These are phyloP conservation scores for Penicillium crustosum DNA, from an alignment of 2,329 filamentous ascomycete genomes.

Conservation along the genomic window DNA sequence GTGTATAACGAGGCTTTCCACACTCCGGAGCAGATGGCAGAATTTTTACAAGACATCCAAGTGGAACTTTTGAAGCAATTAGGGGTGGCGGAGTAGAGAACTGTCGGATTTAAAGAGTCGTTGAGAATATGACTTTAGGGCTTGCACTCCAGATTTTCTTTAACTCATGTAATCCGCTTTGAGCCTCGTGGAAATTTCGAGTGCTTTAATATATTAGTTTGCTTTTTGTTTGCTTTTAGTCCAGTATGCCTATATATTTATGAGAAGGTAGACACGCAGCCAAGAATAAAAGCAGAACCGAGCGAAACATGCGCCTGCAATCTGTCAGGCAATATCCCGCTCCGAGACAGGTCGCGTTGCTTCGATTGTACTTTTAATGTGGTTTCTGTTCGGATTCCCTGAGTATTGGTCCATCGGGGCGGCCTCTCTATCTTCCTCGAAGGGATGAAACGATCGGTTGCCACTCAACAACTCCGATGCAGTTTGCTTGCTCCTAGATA, in stretches of 20 bases:
- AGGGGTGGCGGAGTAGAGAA: not conserved
- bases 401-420: not conserved
- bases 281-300: not conserved
- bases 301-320: not conserved
- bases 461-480: not conserved
- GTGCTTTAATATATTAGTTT: not conserved
- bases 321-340: not conserved
- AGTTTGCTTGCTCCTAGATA: not conserved
- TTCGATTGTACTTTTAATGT: not conserved
- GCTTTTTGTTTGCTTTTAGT: too few species aligned
- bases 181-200: not conserved
- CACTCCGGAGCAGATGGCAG: slow-evolving; percentile 23
- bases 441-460: not conserved
- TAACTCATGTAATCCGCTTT: not conserved
- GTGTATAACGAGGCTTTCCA: slow-evolving; percentile 39
- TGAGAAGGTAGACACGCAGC: not conserved
- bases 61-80: not conserved
- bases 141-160: not conserved
- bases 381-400: not conserved
- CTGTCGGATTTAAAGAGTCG: not conserved
- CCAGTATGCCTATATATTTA: too few species aligned
- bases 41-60: slow-evolving; percentile 14
- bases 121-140: not conserved
- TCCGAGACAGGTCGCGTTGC: not conserved
- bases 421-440: not conserved